A percentile compares a stretch with the other conserved stretches of the same genome.
Evolutionary conservation across 2,329 filamentous ascomycete genomes (phyloP).

Genomic region (Cladophialophora bantiana): DNA sequence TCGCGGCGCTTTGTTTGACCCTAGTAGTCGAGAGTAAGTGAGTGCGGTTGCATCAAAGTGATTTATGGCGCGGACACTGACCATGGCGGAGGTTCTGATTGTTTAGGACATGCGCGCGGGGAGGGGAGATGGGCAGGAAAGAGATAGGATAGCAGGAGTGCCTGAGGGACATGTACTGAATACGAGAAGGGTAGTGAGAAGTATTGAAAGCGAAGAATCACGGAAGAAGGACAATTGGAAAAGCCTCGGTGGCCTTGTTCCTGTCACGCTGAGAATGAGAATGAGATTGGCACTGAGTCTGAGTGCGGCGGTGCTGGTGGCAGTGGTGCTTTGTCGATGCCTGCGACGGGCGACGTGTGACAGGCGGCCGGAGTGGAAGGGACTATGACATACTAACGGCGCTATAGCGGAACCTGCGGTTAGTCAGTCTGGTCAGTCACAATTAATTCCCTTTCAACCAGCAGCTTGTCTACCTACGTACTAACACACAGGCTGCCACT

Average conservation of each 20-base stretch:
- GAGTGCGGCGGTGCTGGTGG: slow-evolving; percentile 1
- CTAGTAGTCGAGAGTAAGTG: slow-evolving; percentile 30
- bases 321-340: slow-evolving; percentile 10
- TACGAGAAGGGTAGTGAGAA: not conserved
- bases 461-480: slow-evolving; percentile 1
- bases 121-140: slow-evolving; percentile 8
- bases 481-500: not conserved
- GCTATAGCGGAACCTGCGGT: slow-evolving; percentile 23
- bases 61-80: slow-evolving; percentile 21
- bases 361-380: slow-evolving; percentile 4
- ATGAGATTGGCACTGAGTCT: slow-evolving; percentile 19
- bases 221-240: slow-evolving; percentile 5
- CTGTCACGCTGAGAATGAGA: slow-evolving; percentile 21
- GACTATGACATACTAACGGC: slow-evolving; percentile 27
- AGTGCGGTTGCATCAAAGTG: slow-evolving; percentile 20
- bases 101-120: slow-evolving; percentile 34
- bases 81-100: slow-evolving; percentile 24
- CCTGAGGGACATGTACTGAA: slow-evolving; percentile 3
- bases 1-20: slow-evolving; percentile 44
- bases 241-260: slow-evolving; percentile 14
- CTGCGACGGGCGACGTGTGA: slow-evolving; percentile 4
- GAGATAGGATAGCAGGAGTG: not conserved
- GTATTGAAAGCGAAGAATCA: slow-evolving; percentile 1
- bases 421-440: slow-evolving; percentile 16
- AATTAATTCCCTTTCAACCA: not conserved